Evolutionary conservation across 805 yeast genomes (phyloP), one percentile per base, ranked within the genome.

Genomic region (Zygosaccharomyces rouxii): DNA sequence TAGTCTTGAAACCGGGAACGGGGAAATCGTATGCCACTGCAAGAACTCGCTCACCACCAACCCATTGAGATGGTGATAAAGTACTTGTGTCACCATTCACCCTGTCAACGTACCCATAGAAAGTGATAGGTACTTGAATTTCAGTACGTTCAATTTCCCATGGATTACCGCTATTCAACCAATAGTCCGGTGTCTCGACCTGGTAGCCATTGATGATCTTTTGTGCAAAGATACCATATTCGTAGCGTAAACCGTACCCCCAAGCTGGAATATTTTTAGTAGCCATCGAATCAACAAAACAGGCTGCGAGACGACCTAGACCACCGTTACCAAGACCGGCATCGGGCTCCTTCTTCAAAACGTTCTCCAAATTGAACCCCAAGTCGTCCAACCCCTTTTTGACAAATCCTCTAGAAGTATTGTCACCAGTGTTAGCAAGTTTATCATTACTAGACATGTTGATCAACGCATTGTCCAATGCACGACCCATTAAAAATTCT

Each of bases 251-350:
- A 51, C 97, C 97, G 67, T 89, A 89, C 54, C 97, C 97, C 97
- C 97, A 89, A 44, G 95, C 96, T 14, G 95, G 89, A 67, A 86
- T 87, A 67, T 86, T 83, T 55, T 86, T 84, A 4, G 95, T 82
- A 30, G 94, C 80, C 65, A 89, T 72, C 1, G 96, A 88, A 70
- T 90, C 97, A 42, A 89, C 80, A 64, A 89, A 89, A 70, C 97
- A 90, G 18, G 97, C 96, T 19, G 97, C 97, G 63, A 89, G 75
- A 65, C 97, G 80, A 54, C 97, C 97, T 48, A 89, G 73, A 55
- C 97, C 97, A 64, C 97, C 97, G 62, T 90, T 90, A 61, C 97
- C 97, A 47, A 89, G 76, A 22, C 89, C 97, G 9, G 97, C 96
- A 68, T 89, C 97, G 0, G 95, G 94, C 70, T 89, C 97, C 60